Conservation (phyloP, 495 filamentous ascomycete species). For the Penicillium malachiteum region DNA sequence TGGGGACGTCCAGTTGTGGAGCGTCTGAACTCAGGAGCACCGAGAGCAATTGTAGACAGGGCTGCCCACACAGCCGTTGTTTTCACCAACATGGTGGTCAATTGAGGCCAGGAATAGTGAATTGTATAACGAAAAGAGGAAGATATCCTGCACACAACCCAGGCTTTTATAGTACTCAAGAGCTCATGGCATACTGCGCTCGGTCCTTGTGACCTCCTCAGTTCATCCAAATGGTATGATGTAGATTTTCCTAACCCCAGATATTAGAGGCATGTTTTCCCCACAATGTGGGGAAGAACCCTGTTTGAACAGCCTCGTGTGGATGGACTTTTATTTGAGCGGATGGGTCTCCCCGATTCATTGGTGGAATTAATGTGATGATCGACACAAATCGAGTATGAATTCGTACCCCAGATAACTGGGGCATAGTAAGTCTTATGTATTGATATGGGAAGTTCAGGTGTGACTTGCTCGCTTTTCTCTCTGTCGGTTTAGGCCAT, state of each 20-base stretch:
- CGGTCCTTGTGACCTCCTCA: neutral
- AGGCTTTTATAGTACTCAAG: conserved; percentile 1
- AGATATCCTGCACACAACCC: neutral
- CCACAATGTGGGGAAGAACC: conserved; percentile 15
- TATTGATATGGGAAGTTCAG: no score
- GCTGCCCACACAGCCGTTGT: neutral
- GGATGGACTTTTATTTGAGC: conserved; percentile 19
- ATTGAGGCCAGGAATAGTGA: neutral
- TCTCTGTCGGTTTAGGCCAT: no score
- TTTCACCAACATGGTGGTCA: conserved; percentile 9
- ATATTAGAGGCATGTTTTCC: conserved; percentile 1
- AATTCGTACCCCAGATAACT: no score
- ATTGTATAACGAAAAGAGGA: neutral
- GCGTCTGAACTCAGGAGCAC: conserved; percentile 4
- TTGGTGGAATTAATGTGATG: conserved; percentile 14
- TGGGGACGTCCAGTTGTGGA: conserved; percentile 10
- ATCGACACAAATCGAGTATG: conserved; percentile 1
- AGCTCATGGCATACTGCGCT: neutral
- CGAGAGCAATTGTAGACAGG: conserved; percentile 9
- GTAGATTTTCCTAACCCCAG: conserved; percentile 6
- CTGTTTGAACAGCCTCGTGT: neutral
- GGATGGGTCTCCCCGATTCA: neutral
- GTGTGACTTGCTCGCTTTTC: no score
- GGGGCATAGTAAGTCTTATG: no score
- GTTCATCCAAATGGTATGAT: neutral